Base-by-base conservation (phyloP, 495 filamentous ascomycete species). In the Patellaria atrata region DNA sequence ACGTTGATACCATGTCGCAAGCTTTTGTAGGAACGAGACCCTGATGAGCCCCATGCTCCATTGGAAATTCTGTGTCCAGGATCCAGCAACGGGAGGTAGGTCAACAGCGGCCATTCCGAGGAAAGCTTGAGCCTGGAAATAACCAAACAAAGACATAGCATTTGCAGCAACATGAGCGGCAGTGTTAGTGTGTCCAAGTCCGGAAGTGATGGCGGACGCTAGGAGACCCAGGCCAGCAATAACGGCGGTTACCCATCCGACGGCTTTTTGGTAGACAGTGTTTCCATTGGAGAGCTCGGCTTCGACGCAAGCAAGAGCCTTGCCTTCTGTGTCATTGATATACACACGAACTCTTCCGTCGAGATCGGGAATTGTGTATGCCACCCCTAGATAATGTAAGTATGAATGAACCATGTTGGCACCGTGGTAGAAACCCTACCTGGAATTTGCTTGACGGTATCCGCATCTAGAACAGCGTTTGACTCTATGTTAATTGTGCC, bases 21-120 rank as follows among this genome's bases (percentile, higher is more conserved):
- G 82, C 20, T 64, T 61, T 54, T 97, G 82, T 52, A 96, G 68
- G 58, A 96, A 97, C 26, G 65, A 64, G 38, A 97, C 69, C 33
- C 70, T 70, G 50, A 97, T 92, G 50, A 97, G 86, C 48, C 89
- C 89, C 83, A 97, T 91, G 54, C 75, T 87, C 89, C 89, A 97
- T 56, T 87, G 77, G 64, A 96, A 94, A 52, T 96, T 89, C 63
- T 96, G 87, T 0, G 87, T 94, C 89, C 89, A 97, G 0, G 87
- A 68, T 50, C 79, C 70, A 27, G 92, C 89, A 30, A 92, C 79
- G 0, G 89, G 89, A 2, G 89, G 89, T 32, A 94, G 71, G 16
- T 67, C 66, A n/a, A 94, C 75, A 9, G 79, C 68, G 22, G 73
- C 79, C 65, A 94, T 78, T 28, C 86, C 89, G 43, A 94, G 65